Evolutionary conservation across 2,329 filamentous ascomycete species (phyloP).

Genomic region (Triangularia setosa): DNA sequence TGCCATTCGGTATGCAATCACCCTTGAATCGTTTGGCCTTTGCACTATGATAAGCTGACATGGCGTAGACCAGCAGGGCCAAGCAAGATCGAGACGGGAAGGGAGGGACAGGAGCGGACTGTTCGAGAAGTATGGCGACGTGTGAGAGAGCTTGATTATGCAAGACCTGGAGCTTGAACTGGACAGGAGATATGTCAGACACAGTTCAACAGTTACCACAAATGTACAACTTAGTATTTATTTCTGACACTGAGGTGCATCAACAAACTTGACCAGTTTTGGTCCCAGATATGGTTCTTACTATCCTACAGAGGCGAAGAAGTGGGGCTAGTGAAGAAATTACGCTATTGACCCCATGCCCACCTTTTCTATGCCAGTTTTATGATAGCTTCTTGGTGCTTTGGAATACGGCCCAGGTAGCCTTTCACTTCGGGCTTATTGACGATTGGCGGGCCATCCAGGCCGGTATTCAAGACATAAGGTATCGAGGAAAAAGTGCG

Average conservation of each 20-base stretch:
- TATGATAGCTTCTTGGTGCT: not conserved
- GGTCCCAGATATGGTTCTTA: not conserved
- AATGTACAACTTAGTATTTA: not conserved
- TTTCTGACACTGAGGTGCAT: not conserved
- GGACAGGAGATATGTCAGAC: not conserved
- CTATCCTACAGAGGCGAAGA: not conserved
- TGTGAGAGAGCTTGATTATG: conserved; percentile 63
- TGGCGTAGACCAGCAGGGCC: conserved; percentile 57
- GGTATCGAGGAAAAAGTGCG: not conserved
- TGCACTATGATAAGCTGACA: not conserved
- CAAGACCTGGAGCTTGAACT: conserved; percentile 53
- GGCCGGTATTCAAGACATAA: not conserved
- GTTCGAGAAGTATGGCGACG: conserved; percentile 71
- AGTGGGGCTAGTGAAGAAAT: not conserved
- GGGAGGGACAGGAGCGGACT: conserved; percentile 64
- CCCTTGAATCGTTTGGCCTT: not conserved
- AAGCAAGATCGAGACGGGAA: conserved; percentile 56
- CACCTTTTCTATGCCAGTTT: not conserved
- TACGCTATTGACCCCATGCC: not conserved
- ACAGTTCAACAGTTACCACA: not conserved
- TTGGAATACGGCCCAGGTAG: not conserved
- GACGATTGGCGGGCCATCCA: not conserved
- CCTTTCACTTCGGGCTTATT: not conserved
- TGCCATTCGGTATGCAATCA: conserved; percentile 53
- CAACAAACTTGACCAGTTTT: not conserved